These are phyloP conservation scores for Picochlorum sp. DNA, from an alignment of 139 green algal genomes.

Conservation along the genomic window DNA sequence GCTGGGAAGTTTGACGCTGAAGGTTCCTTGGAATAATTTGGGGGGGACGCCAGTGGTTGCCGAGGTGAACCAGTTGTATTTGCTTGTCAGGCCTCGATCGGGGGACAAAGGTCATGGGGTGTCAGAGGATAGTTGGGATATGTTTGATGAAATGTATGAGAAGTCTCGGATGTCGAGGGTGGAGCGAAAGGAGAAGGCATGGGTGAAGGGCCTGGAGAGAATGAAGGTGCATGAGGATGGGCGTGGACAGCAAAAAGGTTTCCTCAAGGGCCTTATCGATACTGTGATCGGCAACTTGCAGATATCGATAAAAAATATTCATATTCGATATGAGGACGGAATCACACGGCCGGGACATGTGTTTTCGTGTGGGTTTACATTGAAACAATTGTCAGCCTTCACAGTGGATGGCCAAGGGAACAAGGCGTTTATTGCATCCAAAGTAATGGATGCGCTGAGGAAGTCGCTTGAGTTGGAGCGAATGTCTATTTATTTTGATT, in stretches of 20 bases:
- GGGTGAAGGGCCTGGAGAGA: conserved; percentile 13
- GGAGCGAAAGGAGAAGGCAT: conserved; percentile 14
- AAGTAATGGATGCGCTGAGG: conserved; percentile 64
- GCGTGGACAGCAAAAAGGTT: conserved; percentile 15
- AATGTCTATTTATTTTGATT: conserved; percentile 76
- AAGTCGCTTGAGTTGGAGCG: conserved; percentile 65
- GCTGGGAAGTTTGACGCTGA: conserved; percentile 80
- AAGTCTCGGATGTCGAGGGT: conserved; percentile 18
- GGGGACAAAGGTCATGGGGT: conserved; percentile 16
- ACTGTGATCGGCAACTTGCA: conserved; percentile 80
- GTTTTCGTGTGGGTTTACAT: conserved; percentile 63
- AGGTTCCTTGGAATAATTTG: conserved; percentile 86
- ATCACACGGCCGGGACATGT: conserved; percentile 39
- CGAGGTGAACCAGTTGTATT: conserved; percentile 86
- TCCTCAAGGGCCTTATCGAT: conserved; percentile 60
- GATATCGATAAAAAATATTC: conserved; percentile 85
- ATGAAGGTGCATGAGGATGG: conserved; percentile 15
- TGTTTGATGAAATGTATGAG: conserved; percentile 12
- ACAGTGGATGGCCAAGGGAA: conserved; percentile 76
- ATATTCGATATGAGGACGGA: conserved; percentile 67
- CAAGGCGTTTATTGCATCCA: conserved; percentile 67
- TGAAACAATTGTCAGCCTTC: conserved; percentile 66
- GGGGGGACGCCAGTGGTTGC: conserved; percentile 82
- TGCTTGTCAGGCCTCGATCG: conserved; percentile 64
- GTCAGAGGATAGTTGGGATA: not conserved